Evolutionary conservation across 495 filamentous ascomycete genomes (phyloP), one percentile per base, ranked within the genome.

Genomic region (Beverwykella pulmonaria): DNA sequence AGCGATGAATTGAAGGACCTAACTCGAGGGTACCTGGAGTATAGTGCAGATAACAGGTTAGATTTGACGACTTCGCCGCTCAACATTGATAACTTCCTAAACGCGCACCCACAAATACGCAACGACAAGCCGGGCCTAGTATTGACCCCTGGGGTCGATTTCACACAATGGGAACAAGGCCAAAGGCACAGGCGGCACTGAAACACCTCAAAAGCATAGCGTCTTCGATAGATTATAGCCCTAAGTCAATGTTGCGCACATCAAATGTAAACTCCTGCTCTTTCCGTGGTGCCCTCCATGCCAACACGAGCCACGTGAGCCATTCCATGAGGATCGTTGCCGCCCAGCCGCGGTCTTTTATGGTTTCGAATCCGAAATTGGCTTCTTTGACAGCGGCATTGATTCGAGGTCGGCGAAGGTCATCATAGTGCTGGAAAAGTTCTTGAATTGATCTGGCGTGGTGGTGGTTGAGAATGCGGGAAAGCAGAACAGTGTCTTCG

Each of bases 301-400:
- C 22, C n/a, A 70, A 29, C 23, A 57, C 46, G 4, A 59, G 20
- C 58, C 61, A 62, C 3, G 62, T 70, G 7, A 67, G 39, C 68
- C 62, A 70, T 25, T 70, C 68, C 46, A 64, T 57, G 14, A 70
- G 22, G 19, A 66, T 27, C 4, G 50, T 67, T 1, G 49, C 53
- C 1, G 65, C 29, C 62, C 61, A 70, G 10, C 68, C 68, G 26
- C 48, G 48, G 50, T 70, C 68, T 50, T 54, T 56, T n/a, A 60
- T 52, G 7, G 61, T 70, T 41, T 70, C 62, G 29, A 60, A 66
- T 14, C 57, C 34, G 17, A 66, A 62, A 29, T 66, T 63, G 8
- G 68, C 68, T 50, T 66, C 68, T 44, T 67, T 67, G 27, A 67
- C 59, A 14, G 62, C 68, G 17, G 56, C 63, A 39, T 54, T 50